Base-by-base conservation (phyloP, 2,329 filamentous ascomycete species). In the Rasamsonia emersonii region DNA sequence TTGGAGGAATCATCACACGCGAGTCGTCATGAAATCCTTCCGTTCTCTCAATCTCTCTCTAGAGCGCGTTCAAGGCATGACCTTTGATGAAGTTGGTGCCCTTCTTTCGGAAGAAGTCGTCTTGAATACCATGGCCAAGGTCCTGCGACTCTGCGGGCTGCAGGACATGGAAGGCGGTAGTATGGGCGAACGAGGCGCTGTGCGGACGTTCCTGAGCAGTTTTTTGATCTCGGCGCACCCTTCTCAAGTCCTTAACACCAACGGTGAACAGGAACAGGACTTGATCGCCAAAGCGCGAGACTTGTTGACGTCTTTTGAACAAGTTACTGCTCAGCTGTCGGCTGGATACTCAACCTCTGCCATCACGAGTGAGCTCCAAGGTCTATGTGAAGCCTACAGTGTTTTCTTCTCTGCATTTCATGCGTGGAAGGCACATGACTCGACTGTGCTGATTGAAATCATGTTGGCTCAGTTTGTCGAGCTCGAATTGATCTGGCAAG, bases 401-500 rank as follows among this genome's bases (percentile, higher is more conserved):
- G 65, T 73, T 3, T 80, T 77, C 45, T 67, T 73, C 26, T 69
- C 71, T 6, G 74, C 75, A 9, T 79, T 80, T 45, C 69, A 74
- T 37, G 73, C 75, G 4, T 80, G 76, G 76, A 76, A 78, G 48
- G 63, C 74, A 9, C 70, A 75, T 40, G 76, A 80, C 44, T 74
- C 74, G 1, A 73, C 67, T 10, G 68, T 75, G 2, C 53, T 80
- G 27, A 68, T 79, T 37, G 73, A 79, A 42, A 76, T 75, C 23
- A 79, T 80, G 76, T 62, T 80, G 11, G 73, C 71, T 7, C 75
- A 76, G 16, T 80, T 79, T 44, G 71, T 78, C 24, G 75, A 77
- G 47, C 59, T 80, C 11, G 76, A 80, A 45, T 65, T 75, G 11
- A 80, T 80, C 10, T 77, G 76, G 72, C 75, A 79, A 51, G 75